phyloP scores from a whole-genome alignment of 441 rosid genomes.

The Pelargonium fulgidum region DNA sequence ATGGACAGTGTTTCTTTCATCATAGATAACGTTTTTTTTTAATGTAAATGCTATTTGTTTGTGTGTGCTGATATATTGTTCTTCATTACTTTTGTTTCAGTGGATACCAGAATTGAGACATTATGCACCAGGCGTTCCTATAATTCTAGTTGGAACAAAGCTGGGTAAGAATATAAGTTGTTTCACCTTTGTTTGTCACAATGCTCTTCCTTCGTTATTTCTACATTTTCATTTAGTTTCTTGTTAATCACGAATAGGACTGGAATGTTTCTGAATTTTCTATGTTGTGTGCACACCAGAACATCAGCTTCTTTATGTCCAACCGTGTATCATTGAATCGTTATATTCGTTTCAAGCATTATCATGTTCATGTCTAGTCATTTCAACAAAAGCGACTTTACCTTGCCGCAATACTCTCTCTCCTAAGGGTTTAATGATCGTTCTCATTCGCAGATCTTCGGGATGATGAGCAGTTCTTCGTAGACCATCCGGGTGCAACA shows the following conservation, averaged over 20 bases:
- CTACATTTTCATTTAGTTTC: neutral
- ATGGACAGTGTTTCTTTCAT: neutral
- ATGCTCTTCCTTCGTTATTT: neutral
- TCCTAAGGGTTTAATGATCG: too few relatives aligned
- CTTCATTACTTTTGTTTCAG: constrained; percentile 27
- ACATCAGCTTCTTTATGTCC: too few relatives aligned
- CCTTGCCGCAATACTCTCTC: too few relatives aligned
- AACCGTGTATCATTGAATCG: too few relatives aligned
- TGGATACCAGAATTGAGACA: constrained; percentile 85
- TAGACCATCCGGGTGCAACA: constrained; percentile 76
- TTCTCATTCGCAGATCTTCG: constrained; percentile 46
- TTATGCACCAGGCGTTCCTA: constrained; percentile 74
- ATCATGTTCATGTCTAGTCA: too few relatives aligned
- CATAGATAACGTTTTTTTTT: too few relatives aligned
- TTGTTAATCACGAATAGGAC: neutral
- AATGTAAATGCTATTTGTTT: neutral
- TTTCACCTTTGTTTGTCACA: neutral
- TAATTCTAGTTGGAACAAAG: constrained; percentile 78
- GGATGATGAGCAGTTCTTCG: constrained; percentile 71
- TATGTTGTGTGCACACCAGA: too few relatives aligned
- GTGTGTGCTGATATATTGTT: neutral
- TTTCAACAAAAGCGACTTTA: too few relatives aligned
- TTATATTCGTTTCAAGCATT: too few relatives aligned
- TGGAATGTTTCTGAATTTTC: neutral
- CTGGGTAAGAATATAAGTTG: constrained; percentile 35